Percentiles rank a stretch among this genome's conserved stretches.
phyloP scores from a whole-genome alignment of 148 eudicot genomes.

The Vaccinium macrocarpon region DNA sequence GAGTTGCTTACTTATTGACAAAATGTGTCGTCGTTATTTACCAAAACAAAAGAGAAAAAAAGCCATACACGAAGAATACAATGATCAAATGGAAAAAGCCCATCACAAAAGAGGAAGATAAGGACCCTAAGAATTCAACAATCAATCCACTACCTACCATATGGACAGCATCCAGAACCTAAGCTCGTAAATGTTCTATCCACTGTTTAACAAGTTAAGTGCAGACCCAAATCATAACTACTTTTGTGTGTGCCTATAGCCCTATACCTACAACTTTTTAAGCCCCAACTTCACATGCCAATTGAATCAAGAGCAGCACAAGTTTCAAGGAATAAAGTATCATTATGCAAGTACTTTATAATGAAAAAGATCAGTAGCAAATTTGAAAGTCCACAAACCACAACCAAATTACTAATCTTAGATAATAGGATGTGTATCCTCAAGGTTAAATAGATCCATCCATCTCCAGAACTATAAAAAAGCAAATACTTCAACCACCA shows the following conservation, averaged over 20 bases:
- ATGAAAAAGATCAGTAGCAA: background rate
- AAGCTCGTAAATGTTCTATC: background rate
- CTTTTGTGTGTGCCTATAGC: background rate
- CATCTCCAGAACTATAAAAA: background rate
- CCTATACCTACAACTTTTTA: background rate
- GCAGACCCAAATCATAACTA: no score
- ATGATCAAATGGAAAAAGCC: background rate
- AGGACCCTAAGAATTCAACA: background rate
- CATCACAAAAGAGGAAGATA: background rate
- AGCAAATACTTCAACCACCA: background rate
- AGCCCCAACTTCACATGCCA: background rate
- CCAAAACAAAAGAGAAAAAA: background rate
- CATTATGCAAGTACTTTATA: background rate
- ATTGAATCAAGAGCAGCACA: background rate
- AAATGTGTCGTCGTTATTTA: background rate
- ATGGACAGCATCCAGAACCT: background rate
- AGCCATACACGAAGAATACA: background rate
- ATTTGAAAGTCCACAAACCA: background rate
- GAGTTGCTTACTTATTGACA: background rate
- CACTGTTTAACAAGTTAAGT: background rate
- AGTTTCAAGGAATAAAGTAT: background rate
- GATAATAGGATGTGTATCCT: background rate
- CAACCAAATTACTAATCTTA: background rate
- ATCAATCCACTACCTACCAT: background rate
- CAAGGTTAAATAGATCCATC: slow-evolving; percentile 5